Percentiles rank a stretch among this genome's conserved stretches.
phyloP scores from a whole-genome alignment of 2,329 filamentous ascomycete genomes.

The Ceratocystis diversiconidia region DNA sequence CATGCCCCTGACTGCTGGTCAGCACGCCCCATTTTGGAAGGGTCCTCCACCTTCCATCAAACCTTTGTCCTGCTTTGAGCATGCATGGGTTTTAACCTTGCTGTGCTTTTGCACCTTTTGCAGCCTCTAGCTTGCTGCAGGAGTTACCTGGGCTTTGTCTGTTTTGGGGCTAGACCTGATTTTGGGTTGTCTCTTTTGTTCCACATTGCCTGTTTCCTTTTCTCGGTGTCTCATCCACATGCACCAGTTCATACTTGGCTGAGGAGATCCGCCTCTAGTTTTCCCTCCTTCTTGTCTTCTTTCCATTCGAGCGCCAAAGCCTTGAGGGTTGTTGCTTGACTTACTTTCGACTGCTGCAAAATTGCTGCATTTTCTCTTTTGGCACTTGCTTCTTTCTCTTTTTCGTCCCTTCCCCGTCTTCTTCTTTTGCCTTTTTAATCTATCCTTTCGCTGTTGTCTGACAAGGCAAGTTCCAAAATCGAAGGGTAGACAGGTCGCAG shows the following conservation, averaged over 20 bases:
- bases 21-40: conserved; percentile 3
- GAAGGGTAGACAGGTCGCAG: neutral
- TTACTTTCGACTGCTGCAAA: neutral
- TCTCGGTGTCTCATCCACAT: neutral
- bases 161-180: conserved; percentile 1
- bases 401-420: neutral
- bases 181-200: conserved; percentile 3
- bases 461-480: conserved; percentile 13
- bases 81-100: neutral
- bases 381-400: neutral
- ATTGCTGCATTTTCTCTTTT: neutral
- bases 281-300: neutral
- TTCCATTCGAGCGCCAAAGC: neutral
- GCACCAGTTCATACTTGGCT: neutral
- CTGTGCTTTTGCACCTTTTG: neutral
- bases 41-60: neutral
- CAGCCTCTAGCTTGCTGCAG: neutral
- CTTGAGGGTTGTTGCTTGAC: neutral
- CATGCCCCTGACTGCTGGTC: neutral
- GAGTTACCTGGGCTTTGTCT: neutral
- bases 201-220: conserved; percentile 6
- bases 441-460: neutral
- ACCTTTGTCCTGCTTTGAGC: neutral
- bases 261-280: neutral
- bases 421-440: conserved; percentile 7